These are phyloP conservation scores for Berkeleyomyces basicola DNA, from an alignment of 2,329 filamentous ascomycete species.

Conservation along the genomic window DNA sequence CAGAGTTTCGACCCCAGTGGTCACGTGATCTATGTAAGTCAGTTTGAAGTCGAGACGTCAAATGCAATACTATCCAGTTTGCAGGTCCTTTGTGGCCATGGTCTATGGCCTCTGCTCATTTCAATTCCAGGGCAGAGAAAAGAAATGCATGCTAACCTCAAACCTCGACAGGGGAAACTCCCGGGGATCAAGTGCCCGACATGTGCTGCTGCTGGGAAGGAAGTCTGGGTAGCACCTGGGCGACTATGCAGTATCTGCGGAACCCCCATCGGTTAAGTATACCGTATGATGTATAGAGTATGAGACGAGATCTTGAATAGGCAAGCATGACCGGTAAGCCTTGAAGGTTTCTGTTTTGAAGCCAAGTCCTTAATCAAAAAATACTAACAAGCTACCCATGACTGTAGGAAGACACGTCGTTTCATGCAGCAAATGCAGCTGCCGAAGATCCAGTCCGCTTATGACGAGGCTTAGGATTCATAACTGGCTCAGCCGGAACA, in stretches of 20 bases:
- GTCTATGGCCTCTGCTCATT: no score
- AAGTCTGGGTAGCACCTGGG: slow-evolving; percentile 40
- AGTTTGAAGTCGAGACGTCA: neutral
- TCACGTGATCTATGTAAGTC: neutral
- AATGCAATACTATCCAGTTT: neutral
- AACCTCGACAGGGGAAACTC: slow-evolving; percentile 18
- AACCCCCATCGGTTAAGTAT: slow-evolving; percentile 24
- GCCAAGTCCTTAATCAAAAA: no score
- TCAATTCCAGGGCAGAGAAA: no score
- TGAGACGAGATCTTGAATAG: neutral
- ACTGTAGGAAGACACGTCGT: no score
- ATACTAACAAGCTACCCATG: no score
- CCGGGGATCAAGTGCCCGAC: slow-evolving; percentile 37
- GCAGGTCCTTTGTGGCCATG: no score
- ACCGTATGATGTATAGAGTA: neutral
- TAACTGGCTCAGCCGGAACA: no score
- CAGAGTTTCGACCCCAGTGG: neutral
- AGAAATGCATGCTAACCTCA: no score
- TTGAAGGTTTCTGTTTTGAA: neutral
- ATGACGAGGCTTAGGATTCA: no score
- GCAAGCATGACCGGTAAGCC: no score
- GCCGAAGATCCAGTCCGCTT: no score
- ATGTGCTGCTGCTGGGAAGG: slow-evolving; percentile 31
- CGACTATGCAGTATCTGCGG: slow-evolving; percentile 34
- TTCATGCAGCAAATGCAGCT: no score